Evolutionary conservation across 768 basidiomycete genomes (phyloP).

Genomic region (Naematelia aurantialba): DNA sequence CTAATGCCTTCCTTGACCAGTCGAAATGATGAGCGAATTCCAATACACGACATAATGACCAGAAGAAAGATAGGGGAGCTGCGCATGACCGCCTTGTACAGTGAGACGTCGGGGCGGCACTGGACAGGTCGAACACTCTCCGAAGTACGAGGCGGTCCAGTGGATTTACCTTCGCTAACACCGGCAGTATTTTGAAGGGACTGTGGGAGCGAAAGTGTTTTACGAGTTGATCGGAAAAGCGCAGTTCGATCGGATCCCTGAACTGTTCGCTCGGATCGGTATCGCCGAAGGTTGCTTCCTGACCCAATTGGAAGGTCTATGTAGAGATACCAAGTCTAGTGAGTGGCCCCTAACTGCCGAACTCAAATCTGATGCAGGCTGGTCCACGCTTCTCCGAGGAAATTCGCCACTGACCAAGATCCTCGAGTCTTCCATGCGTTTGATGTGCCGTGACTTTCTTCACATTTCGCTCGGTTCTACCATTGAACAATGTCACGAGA

Average conservation of each 20-base stretch:
- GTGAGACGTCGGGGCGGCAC: conserved; percentile 1
- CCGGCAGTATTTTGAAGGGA: neutral
- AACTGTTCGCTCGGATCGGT: neutral
- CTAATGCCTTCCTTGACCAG: conserved; percentile 10
- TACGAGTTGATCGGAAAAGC: neutral
- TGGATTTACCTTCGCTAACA: neutral
- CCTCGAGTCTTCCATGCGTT: conserved; percentile 21
- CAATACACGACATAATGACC: conserved; percentile 9
- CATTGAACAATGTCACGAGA: neutral
- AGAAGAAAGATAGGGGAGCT: conserved; percentile 17
- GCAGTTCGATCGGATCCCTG: neutral
- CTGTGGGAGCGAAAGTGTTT: neutral
- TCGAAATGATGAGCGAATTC: conserved; percentile 19
- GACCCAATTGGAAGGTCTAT: conserved; percentile 11
- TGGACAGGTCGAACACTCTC: neutral
- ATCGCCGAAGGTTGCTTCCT: neutral
- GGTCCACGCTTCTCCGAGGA: conserved; percentile 20
- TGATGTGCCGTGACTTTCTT: conserved; percentile 15
- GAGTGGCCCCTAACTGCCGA: neutral
- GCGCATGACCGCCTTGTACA: conserved; percentile 12
- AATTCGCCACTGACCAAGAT: conserved; percentile 21
- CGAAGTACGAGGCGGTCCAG: neutral
- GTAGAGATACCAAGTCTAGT: conserved; percentile 15
- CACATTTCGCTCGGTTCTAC: conserved; percentile 15
- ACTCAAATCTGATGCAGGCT: conserved; percentile 9